Evolutionary conservation across 257 asterid species (phyloP).

Genomic region (Capsicum chinense): DNA sequence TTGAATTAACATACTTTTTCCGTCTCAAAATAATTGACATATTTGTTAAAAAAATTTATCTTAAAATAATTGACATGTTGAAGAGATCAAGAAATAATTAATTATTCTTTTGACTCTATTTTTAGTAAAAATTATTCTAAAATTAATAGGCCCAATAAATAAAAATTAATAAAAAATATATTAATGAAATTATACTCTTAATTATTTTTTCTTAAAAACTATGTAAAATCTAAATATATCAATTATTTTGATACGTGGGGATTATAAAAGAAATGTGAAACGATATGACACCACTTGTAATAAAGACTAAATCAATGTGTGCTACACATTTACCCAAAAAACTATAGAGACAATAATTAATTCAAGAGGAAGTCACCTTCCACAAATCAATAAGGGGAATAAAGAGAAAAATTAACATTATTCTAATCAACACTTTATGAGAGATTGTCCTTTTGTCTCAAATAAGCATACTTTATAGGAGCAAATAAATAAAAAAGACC

Average conservation of each 20-base stretch:
- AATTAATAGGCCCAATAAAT: too few species aligned
- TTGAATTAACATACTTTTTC: too few species aligned
- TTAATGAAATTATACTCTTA: too few species aligned
- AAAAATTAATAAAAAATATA: too few species aligned
- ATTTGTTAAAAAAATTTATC: too few species aligned
- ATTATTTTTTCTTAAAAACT: too few species aligned
- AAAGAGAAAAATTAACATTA: background rate
- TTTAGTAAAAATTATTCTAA: too few species aligned
- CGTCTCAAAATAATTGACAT: too few species aligned
- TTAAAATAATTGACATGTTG: too few species aligned
- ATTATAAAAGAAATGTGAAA: background rate
- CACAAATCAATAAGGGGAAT: background rate
- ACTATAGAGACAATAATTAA: background rate
- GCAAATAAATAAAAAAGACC: background rate
- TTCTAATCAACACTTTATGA: background rate
- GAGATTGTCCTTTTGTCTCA: background rate
- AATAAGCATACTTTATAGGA: background rate
- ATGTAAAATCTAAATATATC: too few species aligned
- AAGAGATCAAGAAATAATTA: background rate
- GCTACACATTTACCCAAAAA: background rate
- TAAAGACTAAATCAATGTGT: background rate
- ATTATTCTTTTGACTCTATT: too few species aligned
- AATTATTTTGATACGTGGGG: too few species aligned
- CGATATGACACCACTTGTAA: background rate
- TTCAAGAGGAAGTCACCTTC: background rate